Evolutionary conservation across 768 basidiomycete species (phyloP).

Genomic region (Pholiota molesta): DNA sequence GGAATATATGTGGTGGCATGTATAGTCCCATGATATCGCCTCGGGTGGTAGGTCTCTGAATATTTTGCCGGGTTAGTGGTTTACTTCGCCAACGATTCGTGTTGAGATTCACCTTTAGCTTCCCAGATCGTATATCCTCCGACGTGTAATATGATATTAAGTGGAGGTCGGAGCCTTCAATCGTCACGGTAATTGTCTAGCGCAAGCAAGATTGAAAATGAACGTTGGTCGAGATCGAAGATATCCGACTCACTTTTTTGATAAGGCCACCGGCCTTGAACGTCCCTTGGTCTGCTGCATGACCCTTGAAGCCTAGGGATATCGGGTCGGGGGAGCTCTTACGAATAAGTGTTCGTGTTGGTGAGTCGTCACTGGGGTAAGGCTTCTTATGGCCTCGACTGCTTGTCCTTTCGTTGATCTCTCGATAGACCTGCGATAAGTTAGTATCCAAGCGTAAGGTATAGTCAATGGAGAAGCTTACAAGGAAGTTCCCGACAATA

Average conservation of each 20-base stretch:
- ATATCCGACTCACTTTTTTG: constrained; percentile 61
- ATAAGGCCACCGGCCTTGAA: constrained; percentile 77
- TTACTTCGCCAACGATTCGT: neutral
- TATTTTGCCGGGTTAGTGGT: neutral
- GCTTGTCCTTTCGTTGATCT: constrained; percentile 70
- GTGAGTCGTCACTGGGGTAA: constrained; percentile 52
- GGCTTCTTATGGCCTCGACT: constrained; percentile 56
- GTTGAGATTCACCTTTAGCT: constrained; percentile 48
- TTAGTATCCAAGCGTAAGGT: neutral
- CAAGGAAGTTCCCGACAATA: constrained; percentile 84
- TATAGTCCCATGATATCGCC: constrained; percentile 72
- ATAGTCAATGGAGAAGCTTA: constrained; percentile 33
- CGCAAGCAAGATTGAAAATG: neutral
- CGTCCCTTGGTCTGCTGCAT: constrained; percentile 51
- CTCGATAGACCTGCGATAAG: constrained; percentile 71
- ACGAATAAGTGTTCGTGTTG: constrained; percentile 38
- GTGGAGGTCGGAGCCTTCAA: constrained; percentile 80
- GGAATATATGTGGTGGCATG: constrained; percentile 79
- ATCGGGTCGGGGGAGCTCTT: constrained; percentile 45
- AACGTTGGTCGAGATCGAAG: neutral
- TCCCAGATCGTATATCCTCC: constrained; percentile 73
- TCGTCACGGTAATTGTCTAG: constrained; percentile 84
- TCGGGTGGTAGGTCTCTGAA: constrained; percentile 65
- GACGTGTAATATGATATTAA: constrained; percentile 84
- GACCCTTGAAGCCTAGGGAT: constrained; percentile 33